phyloP scores from a whole-genome alignment of 768 basidiomycete species.

The Botryobasidium botryosum region DNA sequence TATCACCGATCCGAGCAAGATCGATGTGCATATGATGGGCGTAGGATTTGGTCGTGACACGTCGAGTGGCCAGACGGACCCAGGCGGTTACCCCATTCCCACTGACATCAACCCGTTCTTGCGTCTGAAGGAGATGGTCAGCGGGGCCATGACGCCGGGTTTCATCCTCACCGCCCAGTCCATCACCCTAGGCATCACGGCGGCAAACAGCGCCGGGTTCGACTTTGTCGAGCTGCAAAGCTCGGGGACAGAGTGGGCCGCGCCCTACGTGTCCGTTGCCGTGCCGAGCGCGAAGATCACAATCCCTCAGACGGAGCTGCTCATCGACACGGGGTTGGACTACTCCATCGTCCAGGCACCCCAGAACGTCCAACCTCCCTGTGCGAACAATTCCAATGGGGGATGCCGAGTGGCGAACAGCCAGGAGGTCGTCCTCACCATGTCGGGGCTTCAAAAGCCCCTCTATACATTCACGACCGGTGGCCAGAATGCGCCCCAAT shows the following conservation, averaged over 20 bases:
- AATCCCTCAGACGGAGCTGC: slow-evolving; percentile 1
- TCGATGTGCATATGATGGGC: slow-evolving; percentile 1
- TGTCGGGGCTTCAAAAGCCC: not conserved
- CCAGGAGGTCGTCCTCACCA: not conserved
- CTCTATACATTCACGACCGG: slow-evolving; percentile 3
- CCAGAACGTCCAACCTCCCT: not conserved
- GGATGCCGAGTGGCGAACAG: not conserved
- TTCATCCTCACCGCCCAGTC: slow-evolving; percentile 4
- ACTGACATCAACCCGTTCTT: slow-evolving; percentile 4
- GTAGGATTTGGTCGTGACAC: slow-evolving; percentile 4
- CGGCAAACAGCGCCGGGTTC: not conserved
- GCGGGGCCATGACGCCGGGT: not conserved
- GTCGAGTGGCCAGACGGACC: not conserved
- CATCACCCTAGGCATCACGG: slow-evolving; percentile 6
- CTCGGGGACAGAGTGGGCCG: slow-evolving; percentile 1
- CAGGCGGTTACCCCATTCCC: slow-evolving; percentile 1
- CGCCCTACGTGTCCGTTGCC: slow-evolving; percentile 2
- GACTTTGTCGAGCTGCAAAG: not conserved
- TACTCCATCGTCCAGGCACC: slow-evolving; percentile 5
- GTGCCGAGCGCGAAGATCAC: not conserved
- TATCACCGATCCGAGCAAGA: no score
- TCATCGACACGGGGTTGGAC: slow-evolving; percentile 4
- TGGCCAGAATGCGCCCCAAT: not conserved
- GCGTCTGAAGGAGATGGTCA: slow-evolving; percentile 5
- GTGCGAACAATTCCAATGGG: not conserved